These are phyloP conservation scores for Mucor plumbeus DNA, from an alignment of 371 early-diverging fungal genomes.

Conservation along the genomic window DNA sequence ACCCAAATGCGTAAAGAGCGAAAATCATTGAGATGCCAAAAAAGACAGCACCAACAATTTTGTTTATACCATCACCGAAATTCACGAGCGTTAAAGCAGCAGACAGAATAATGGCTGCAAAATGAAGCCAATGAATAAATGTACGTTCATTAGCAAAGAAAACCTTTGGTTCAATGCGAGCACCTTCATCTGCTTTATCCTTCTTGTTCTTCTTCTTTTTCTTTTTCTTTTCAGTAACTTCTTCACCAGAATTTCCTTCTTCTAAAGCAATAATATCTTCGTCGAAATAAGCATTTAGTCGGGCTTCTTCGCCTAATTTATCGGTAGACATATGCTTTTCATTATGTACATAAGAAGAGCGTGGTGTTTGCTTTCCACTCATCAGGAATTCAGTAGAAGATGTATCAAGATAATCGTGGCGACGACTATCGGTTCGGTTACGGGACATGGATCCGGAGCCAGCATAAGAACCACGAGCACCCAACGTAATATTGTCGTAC, in stretches of 20 bases:
- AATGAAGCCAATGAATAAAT: conserved; percentile 85
- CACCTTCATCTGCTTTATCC: conserved; percentile 17
- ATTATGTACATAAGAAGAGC: conserved; percentile 26
- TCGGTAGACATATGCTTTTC: conserved; percentile 2
- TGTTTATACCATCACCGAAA: conserved; percentile 71
- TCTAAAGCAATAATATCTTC: conserved; percentile 14
- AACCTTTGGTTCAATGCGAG: conserved; percentile 84
- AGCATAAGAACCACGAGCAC: background rate
- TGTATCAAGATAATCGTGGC: conserved; percentile 24
- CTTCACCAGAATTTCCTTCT: conserved; percentile 18
- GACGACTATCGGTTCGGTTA: conserved; percentile 12
- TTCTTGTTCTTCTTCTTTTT: conserved; percentile 32
- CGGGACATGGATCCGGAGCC: conserved; percentile 13
- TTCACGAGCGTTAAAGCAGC: conserved; percentile 74
- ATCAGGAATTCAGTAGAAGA: conserved; percentile 35
- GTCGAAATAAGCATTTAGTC: conserved; percentile 12
- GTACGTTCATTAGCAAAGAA: conserved; percentile 98
- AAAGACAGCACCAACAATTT: conserved; percentile 69
- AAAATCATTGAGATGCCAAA: conserved; percentile 75
- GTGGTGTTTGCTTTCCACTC: conserved; percentile 28
- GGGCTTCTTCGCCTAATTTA: background rate
- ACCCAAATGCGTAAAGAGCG: conserved; percentile 79
- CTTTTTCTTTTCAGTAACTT: conserved; percentile 18
- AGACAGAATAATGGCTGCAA: conserved; percentile 66
- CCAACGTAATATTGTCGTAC: conserved; percentile 8